Evolutionary conservation across 75 land plant genomes (phyloP).

Genomic region (Larix kaempferi): DNA sequence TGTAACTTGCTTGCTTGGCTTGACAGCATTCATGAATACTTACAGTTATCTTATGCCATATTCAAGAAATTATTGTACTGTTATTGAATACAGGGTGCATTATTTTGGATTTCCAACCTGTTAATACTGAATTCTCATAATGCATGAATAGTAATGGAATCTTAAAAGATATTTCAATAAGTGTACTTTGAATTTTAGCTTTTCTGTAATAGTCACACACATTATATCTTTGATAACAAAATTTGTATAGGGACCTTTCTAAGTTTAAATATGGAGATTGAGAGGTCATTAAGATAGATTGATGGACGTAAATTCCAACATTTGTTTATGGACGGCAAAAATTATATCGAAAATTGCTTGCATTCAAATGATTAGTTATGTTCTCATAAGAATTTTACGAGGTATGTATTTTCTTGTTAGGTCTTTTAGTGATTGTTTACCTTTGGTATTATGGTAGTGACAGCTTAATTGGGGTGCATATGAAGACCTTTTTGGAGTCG

Average conservation of each 20-base stretch:
- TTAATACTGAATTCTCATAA: too few species aligned
- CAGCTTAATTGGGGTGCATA: conserved; percentile 65
- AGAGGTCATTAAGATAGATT: background rate
- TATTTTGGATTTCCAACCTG: too few species aligned
- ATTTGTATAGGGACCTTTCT: background rate
- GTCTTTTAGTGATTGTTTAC: background rate
- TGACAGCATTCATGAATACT: too few species aligned
- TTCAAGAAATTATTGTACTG: too few species aligned
- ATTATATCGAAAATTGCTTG: background rate
- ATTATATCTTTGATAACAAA: background rate
- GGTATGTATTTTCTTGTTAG: background rate
- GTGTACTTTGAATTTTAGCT: background rate
- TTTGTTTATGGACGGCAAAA: background rate
- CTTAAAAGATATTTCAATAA: background rate
- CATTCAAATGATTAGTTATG: background rate
- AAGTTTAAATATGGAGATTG: background rate
- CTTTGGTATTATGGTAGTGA: conserved; percentile 6
- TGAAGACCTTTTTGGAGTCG: conserved; percentile 57
- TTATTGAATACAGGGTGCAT: too few species aligned
- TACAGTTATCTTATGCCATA: too few species aligned
- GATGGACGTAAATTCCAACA: background rate
- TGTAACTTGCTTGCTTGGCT: too few species aligned
- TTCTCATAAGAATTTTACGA: background rate
- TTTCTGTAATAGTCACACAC: background rate
- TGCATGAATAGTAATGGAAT: background rate